Conservation (phyloP, 805 yeast species). For the Jamesozyma jinghongensis region DNA sequence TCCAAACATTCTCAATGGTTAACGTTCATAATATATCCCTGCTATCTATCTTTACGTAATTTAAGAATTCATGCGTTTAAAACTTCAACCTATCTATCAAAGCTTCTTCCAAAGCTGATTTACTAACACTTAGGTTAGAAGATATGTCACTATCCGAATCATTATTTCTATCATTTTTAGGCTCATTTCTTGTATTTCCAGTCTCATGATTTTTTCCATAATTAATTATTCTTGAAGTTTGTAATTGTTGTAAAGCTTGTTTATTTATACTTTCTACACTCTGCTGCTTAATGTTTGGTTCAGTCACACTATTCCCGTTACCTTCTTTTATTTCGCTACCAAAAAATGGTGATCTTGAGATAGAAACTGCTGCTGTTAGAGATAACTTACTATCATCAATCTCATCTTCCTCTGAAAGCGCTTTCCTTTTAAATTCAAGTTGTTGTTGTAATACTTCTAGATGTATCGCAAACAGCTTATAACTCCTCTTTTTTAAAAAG, state of each 20-base stretch:
- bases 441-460: constrained; percentile 20
- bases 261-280: background rate
- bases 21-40: background rate
- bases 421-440: constrained; percentile 10
- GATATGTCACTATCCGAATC: constrained; percentile 28
- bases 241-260: constrained; percentile 16
- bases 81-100: constrained; percentile 30
- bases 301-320: background rate
- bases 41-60: no score
- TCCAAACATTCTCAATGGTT: no score
- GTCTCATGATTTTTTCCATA: constrained; percentile 6
- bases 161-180: background rate
- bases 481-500: constrained; percentile 24
- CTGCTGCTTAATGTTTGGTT: background rate
- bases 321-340: background rate
- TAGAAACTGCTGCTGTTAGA: background rate
- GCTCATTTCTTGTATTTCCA: background rate
- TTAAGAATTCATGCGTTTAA: constrained; percentile 28
- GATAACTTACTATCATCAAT: background rate
- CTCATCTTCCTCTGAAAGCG: background rate
- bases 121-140: constrained; percentile 33
- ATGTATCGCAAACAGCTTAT: constrained; percentile 22
- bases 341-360: background rate
- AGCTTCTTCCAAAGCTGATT: constrained; percentile 37
- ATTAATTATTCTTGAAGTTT: constrained; percentile 21